Conservation (phyloP, 1,284 basidiomycete species). For the Xanthoconium separans region DNA sequence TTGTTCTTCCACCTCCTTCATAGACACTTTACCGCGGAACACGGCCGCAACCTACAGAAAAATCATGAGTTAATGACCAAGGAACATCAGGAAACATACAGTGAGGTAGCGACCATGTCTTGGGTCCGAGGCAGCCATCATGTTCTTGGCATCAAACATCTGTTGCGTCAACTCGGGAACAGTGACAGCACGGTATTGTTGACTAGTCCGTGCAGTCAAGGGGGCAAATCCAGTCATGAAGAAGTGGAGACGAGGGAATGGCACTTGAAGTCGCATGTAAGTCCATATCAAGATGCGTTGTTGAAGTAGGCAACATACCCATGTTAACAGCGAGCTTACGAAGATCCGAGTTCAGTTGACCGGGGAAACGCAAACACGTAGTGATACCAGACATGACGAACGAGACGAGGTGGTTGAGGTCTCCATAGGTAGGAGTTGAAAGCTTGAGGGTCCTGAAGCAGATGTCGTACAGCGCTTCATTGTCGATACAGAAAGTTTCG, state of each 20-base stretch:
- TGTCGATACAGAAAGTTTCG: slow-evolving; percentile 95
- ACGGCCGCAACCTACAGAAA: slow-evolving; percentile 80
- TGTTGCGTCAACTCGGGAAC: slow-evolving; percentile 96
- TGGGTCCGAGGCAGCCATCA: slow-evolving; percentile 97
- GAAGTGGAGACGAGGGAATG: slow-evolving; percentile 99
- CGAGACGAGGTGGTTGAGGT: slow-evolving; percentile 96
- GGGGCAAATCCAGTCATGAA: slow-evolving; percentile 99
- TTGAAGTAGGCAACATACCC: slow-evolving; percentile 53
- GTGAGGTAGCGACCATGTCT: slow-evolving; percentile 94
- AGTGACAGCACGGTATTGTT: slow-evolving; percentile 92
- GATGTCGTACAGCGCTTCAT: slow-evolving; percentile 98
- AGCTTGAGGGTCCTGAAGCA: slow-evolving; percentile 97
- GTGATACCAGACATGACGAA: slow-evolving; percentile 98
- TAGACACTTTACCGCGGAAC: slow-evolving; percentile 98
- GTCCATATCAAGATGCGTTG: background rate
- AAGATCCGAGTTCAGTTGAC: slow-evolving; percentile 97
- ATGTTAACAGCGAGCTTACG: slow-evolving; percentile 98
- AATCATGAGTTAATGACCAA: background rate
- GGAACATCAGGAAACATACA: slow-evolving; percentile 39
- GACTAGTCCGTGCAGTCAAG: slow-evolving; percentile 89
- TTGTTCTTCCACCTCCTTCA: slow-evolving; percentile 98
- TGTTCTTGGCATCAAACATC: slow-evolving; percentile 99
- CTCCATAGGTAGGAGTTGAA: slow-evolving; percentile 90
- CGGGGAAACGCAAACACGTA: slow-evolving; percentile 96
- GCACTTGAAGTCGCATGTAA: slow-evolving; percentile 50